phyloP scores from a whole-genome alignment of 495 filamentous ascomycete genomes.

The Penicillium alfredii region DNA sequence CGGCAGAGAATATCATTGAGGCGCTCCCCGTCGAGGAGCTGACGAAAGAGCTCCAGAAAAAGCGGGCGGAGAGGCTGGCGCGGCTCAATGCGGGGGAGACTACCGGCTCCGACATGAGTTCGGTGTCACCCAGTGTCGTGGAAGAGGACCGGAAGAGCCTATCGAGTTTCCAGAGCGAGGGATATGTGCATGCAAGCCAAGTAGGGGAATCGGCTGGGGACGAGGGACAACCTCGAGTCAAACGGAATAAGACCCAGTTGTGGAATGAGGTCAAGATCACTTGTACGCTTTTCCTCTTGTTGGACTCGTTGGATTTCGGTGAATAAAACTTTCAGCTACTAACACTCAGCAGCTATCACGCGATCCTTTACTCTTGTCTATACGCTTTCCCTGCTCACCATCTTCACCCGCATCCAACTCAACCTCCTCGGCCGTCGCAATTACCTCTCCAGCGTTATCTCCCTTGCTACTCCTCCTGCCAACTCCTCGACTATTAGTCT shows the following conservation, averaged over 20 bases:
- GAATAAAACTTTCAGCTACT: constrained; percentile 3
- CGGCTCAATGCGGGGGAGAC: constrained; percentile 46
- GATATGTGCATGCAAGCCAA: constrained; percentile 75
- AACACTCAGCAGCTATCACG: constrained; percentile 63
- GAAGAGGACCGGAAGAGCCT: constrained; percentile 80
- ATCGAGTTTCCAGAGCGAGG: constrained; percentile 69
- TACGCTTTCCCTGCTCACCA: constrained; percentile 77
- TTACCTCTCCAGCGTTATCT: constrained; percentile 91
- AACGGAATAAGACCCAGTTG: constrained; percentile 82
- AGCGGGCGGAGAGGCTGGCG: constrained; percentile 73
- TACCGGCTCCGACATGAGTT: constrained; percentile 57
- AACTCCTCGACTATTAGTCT: constrained; percentile 67
- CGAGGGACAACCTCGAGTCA: constrained; percentile 41
- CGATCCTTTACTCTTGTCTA: constrained; percentile 88
- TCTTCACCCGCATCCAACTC: constrained; percentile 93
- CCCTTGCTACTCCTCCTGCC: constrained; percentile 61
- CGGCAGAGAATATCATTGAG: constrained; percentile 80
- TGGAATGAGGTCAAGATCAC: constrained; percentile 98
- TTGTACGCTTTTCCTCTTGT: constrained; percentile 50
- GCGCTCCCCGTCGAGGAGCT: constrained; percentile 84
- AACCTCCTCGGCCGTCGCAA: constrained; percentile 93
- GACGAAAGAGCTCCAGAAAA: constrained; percentile 85
- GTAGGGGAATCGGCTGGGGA: constrained; percentile 49
- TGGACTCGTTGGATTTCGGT: neutral
- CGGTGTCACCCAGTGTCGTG: constrained; percentile 67